Conservation (phyloP, 1,284 basidiomycete genomes). For the Sporisorium graminicola region DNA sequence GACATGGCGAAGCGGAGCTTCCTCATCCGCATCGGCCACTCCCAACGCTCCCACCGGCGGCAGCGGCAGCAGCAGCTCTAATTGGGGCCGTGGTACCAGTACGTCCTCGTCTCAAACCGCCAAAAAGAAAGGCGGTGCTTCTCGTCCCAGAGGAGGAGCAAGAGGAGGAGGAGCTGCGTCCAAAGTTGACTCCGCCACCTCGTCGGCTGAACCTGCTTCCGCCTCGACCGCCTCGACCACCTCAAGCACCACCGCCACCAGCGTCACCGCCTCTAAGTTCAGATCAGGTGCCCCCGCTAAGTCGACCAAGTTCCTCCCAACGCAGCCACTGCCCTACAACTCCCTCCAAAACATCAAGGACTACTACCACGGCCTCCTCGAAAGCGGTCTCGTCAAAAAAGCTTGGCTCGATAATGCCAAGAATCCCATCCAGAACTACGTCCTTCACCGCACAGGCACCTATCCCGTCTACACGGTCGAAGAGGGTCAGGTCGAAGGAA, state of each 20-base stretch:
- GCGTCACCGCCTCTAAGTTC: constrained; percentile 28
- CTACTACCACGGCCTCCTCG: constrained; percentile 46
- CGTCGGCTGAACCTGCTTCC: constrained; percentile 9
- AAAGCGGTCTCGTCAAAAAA: constrained; percentile 52
- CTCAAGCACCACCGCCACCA: too few species aligned
- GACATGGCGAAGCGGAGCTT: constrained; percentile 36
- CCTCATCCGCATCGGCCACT: constrained; percentile 6
- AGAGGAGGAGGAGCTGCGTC: not conserved
- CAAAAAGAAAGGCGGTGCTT: constrained; percentile 23
- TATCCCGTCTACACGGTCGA: constrained; percentile 45
- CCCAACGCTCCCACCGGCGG: not conserved
- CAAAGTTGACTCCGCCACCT: not conserved
- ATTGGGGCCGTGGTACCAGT: constrained; percentile 32
- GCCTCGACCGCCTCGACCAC: not conserved
- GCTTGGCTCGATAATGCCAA: constrained; percentile 62
- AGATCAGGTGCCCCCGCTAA: constrained; percentile 34
- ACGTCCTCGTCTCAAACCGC: constrained; percentile 10
- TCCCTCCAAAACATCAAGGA: constrained; percentile 48
- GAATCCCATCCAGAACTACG: constrained; percentile 58
- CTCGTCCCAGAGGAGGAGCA: constrained; percentile 16
- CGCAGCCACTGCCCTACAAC: constrained; percentile 41
- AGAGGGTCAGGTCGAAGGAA: constrained; percentile 56
- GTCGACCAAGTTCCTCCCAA: constrained; percentile 48
- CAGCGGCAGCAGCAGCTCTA: constrained; percentile 6
- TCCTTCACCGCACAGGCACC: constrained; percentile 44